Evolutionary conservation across 2,329 filamentous ascomycete genomes (phyloP), one percentile per base, ranked within the genome.

Genomic region (Fonsecaea pugnacius): DNA sequence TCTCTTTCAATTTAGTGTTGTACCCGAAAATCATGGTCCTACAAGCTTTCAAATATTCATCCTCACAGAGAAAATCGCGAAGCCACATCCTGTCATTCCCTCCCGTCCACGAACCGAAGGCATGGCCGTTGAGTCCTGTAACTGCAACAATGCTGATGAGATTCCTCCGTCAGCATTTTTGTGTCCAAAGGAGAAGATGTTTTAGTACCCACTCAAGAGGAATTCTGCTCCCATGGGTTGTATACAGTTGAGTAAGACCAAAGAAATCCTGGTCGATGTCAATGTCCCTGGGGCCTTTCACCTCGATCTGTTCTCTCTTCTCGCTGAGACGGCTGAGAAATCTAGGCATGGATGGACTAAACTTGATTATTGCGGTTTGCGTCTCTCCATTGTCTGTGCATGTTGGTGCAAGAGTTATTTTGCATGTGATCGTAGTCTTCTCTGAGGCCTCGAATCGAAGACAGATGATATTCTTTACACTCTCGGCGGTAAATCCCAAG

Each of bases 191-290:
- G 5, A 12, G 18, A 12, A 3, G 4, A 12, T 4, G n/a, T 48
- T 10, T 48, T 4, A 14, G 21, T 10, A 48, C 43, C 7, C 24
- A 48, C 43, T 48, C 43, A 24, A 48, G 43, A 48, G 43, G 43
- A 48, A 48, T 24, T 24, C 7, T 48, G 43, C 5, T 48, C 18
- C 18, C 21, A 3, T 6, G 2, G 7, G 43, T 48, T 12, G 43
- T 18, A 48, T 48, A 48, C 43, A 48, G 21, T 48, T 48, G 43
- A 48, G 43, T 48, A 24, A 48, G 43, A 24, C 43, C 43, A 48
- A 24, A 48, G 43, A 48, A 48, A 48, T 48, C 43, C 43, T 48
- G 43, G 43, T 48, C 43, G 43, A 48, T 48, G 21, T 48, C 43
- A 12, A 48, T 48, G 43, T 48, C 43, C 21, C 9, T 12, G 18